Evolutionary conservation across 1,284 basidiomycete species (phyloP).

Genomic region (Ustilago cynodontis): DNA sequence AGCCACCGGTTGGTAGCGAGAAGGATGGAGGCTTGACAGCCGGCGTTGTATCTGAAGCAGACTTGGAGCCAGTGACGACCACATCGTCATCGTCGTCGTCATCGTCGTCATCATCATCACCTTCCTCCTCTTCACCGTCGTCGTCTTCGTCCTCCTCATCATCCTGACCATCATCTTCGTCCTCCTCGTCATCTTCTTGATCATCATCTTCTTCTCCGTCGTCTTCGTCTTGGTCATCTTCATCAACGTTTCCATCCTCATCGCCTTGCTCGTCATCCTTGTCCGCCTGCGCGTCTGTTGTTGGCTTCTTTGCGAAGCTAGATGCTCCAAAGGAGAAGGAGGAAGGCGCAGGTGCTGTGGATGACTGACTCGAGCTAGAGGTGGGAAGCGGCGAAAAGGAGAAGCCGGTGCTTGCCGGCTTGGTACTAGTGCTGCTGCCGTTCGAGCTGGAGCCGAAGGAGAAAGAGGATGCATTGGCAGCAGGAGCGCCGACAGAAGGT

Average conservation of each 20-base stretch:
- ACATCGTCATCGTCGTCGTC: constrained; percentile 34
- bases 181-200: constrained; percentile 25
- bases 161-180: constrained; percentile 19
- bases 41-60: constrained; percentile 8
- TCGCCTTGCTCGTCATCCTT: constrained; percentile 5
- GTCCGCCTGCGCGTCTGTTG: background rate
- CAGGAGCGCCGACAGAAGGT: background rate
- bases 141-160: constrained; percentile 27
- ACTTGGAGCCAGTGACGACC: constrained; percentile 30
- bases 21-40: constrained; percentile 33
- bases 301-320: constrained; percentile 3
- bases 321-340: constrained; percentile 27
- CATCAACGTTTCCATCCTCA: constrained; percentile 9
- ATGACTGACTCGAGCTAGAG: constrained; percentile 12
- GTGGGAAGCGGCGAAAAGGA: constrained; percentile 31
- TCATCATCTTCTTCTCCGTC: constrained; percentile 24
- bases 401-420: constrained; percentile 32
- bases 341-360: constrained; percentile 15
- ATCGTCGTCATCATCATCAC: constrained; percentile 2
- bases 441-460: constrained; percentile 30
- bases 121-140: constrained; percentile 15
- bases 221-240: constrained; percentile 10
- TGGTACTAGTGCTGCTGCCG: constrained; percentile 14
- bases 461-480: constrained; percentile 27
- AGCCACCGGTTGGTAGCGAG: constrained; percentile 39